Conservation (phyloP, 441 rosid species). For the Pelargonium australe region DNA sequence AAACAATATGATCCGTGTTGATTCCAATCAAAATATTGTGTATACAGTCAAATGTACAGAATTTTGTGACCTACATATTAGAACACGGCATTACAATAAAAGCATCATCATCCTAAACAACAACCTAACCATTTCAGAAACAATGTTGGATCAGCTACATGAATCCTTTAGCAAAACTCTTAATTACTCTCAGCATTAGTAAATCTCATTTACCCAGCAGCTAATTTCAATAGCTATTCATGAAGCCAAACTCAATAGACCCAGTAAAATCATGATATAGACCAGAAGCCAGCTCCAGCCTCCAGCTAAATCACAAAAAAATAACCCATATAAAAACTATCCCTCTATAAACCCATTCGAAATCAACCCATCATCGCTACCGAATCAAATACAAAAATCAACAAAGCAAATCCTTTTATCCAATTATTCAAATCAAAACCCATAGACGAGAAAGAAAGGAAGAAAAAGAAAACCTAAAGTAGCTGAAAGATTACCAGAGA, state of each 20-base stretch:
- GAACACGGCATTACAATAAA: background rate
- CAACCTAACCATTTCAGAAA: background rate
- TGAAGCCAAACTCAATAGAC: background rate
- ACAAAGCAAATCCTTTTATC: background rate
- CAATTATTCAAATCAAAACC: background rate
- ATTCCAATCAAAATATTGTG: background rate
- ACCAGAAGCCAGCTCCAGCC: background rate
- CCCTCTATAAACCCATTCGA: background rate
- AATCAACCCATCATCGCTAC: background rate
- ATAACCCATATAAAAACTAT: background rate
- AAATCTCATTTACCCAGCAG: background rate
- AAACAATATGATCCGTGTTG: background rate
- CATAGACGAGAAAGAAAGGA: background rate
- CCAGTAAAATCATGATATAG: background rate
- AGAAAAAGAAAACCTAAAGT: background rate
- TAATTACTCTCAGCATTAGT: background rate
- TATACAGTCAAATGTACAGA: background rate
- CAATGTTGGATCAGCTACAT: background rate
- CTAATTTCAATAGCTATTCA: background rate
- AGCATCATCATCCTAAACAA: too few species aligned
- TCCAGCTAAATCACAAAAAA: background rate
- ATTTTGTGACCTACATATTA: background rate
- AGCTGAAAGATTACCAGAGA: slow-evolving; percentile 6
- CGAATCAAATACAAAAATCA: background rate
- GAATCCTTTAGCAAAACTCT: too few species aligned